A percentile compares a stretch with the other conserved stretches of the same genome.
These are phyloP conservation scores for Phytophthora tentaculata DNA, from an alignment of 352 stramenopile genomes.

Conservation along the genomic window DNA sequence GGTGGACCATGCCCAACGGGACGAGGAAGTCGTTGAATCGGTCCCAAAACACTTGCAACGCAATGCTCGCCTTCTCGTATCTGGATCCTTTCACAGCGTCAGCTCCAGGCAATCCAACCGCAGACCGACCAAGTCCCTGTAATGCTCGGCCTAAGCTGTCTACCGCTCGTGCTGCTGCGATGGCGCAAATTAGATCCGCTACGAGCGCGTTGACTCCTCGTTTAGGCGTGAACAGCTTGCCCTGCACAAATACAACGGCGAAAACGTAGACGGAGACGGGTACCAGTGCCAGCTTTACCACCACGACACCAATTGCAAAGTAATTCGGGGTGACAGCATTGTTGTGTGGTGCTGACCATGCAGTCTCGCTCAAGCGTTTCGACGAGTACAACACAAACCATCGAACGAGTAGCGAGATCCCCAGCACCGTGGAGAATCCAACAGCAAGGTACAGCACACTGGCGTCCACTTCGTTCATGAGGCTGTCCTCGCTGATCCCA, in stretches of 20 bases:
- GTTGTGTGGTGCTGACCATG: slow-evolving; percentile 5
- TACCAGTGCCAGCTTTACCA: slow-evolving; percentile 20
- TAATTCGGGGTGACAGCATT: slow-evolving; percentile 6
- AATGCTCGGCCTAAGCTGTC: slow-evolving; percentile 38
- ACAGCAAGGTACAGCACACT: slow-evolving; percentile 22
- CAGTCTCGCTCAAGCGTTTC: not conserved
- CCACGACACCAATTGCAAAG: slow-evolving; percentile 21
- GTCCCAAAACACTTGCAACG: slow-evolving; percentile 42
- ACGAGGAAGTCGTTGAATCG: slow-evolving; percentile 41
- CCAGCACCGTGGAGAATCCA: slow-evolving; percentile 25
- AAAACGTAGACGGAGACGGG: slow-evolving; percentile 32
- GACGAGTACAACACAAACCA: slow-evolving; percentile 37
- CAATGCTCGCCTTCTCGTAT: slow-evolving; percentile 34
- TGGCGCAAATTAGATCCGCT: slow-evolving; percentile 31
- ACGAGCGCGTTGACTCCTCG: slow-evolving; percentile 35
- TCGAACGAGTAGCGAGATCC: slow-evolving; percentile 27
- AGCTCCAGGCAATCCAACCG: slow-evolving; percentile 13
- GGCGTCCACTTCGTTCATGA: slow-evolving; percentile 27
- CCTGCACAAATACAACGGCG: slow-evolving; percentile 27
- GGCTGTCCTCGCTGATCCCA: not conserved
- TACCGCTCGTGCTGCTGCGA: slow-evolving; percentile 25
- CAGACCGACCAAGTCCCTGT: slow-evolving; percentile 18
- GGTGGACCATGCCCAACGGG: slow-evolving; percentile 35
- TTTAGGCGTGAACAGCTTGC: slow-evolving; percentile 22
- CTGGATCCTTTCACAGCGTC: slow-evolving; percentile 23